Evolutionary conservation across 805 yeast species (phyloP).

Genomic region (Wickerhamiella alocasiicola): DNA sequence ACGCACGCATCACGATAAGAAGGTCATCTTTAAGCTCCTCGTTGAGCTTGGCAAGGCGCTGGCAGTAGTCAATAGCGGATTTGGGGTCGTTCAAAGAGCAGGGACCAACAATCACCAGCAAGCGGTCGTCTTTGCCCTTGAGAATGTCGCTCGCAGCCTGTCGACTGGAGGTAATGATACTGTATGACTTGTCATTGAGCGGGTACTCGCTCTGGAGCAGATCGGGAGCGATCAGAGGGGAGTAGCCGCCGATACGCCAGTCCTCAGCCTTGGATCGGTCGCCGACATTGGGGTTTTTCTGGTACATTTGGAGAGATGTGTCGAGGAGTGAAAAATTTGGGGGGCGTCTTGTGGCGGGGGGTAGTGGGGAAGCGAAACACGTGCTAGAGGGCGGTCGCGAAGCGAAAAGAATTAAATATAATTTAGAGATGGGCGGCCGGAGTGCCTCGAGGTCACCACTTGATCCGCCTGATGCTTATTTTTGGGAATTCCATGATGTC

Average conservation of each 20-base stretch:
- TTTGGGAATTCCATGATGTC: too few relatives aligned
- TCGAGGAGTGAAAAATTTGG: too few relatives aligned
- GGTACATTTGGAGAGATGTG: slow-evolving; percentile 15
- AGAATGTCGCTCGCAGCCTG: slow-evolving; percentile 59
- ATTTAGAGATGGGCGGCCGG: too few relatives aligned
- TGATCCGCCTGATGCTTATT: too few relatives aligned
- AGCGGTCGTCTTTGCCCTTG: slow-evolving; percentile 73
- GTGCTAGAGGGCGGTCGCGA: too few relatives aligned
- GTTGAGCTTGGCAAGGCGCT: slow-evolving; percentile 44
- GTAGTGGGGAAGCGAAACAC: too few relatives aligned
- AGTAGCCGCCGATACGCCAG: slow-evolving; percentile 59
- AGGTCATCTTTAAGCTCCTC: slow-evolving; percentile 61
- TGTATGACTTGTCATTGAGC: slow-evolving; percentile 44
- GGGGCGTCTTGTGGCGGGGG: too few relatives aligned
- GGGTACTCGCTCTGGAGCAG: slow-evolving; percentile 78
- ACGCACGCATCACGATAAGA: slow-evolving; percentile 90
- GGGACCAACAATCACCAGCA: slow-evolving; percentile 87
- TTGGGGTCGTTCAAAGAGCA: slow-evolving; percentile 92
- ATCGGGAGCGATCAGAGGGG: slow-evolving; percentile 93
- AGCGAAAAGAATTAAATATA: too few relatives aligned
- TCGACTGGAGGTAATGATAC: slow-evolving; percentile 63
- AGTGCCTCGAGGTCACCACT: too few relatives aligned
- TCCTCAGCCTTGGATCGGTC: slow-evolving; percentile 20
- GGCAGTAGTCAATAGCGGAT: slow-evolving; percentile 84
- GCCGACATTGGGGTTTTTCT: slow-evolving; percentile 20